Base-by-base conservation (phyloP, 2,329 filamentous ascomycete species). In the Diaporthe humulicola region DNA sequence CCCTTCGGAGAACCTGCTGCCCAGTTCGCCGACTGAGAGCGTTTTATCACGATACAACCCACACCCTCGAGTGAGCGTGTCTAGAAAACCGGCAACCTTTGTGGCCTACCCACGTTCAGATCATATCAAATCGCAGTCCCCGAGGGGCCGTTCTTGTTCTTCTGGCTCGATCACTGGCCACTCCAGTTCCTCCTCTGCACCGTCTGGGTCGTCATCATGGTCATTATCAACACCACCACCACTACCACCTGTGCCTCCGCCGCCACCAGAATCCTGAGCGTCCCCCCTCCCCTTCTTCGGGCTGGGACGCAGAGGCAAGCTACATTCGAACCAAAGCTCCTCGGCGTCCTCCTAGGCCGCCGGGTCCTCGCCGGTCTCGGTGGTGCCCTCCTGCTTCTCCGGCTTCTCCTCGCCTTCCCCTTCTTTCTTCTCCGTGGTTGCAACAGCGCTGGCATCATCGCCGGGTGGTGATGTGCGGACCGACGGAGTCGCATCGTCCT, bases 381-480 rank as follows among this genome's bases (percentile, higher is more conserved):
- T 50, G 56, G 14, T 40, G 42, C 22, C 30, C 45, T 56, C 50
- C 38, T 50, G 6, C 4, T 57, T 50, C 64, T 10, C 48, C 64
- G 1, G n/a, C 70, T 19, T n/a, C 56, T 15, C 66, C 9, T 19
- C 19, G 56, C 10, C 19, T 9, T 3, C 70, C 0, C 19, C 60
- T 7, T 30, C 54, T 64, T 5, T 30, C 70, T 22, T 22, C 42
- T 33, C 71, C 50, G 60, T 70, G 30, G 30, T 71, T 42, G 73
- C 77, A 17, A 69, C 76, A n/a, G 50, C 69, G 66, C 75, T 76
- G 71, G 30, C 75, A 15, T 64, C 77, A 4, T 73, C 77, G 33
- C 74, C 78, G 40, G 58, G 15, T 3, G 58, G 38, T 14, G 38
- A 40, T 1, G 5, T 40, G 4, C n/a, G 58, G 15, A 28, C 36